Percentiles rank a stretch among this genome's conserved stretches.
phyloP scores from a whole-genome alignment of 352 stramenopile species.

The Globisporangium okanoganense region DNA sequence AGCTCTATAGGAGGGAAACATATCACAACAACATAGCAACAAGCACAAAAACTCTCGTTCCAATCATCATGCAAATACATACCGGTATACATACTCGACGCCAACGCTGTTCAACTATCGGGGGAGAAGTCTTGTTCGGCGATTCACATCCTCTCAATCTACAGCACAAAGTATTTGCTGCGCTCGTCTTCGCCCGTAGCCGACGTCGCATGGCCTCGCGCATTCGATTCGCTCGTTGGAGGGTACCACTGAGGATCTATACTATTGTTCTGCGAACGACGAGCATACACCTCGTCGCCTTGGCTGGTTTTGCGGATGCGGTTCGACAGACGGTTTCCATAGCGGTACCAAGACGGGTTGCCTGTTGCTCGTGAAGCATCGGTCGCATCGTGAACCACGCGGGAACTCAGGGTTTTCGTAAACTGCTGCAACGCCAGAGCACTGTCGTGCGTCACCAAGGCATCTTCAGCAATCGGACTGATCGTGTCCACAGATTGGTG shows the following conservation, averaged over 20 bases:
- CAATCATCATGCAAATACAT: not conserved
- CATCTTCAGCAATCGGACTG: slow-evolving; percentile 33
- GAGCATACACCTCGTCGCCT: slow-evolving; percentile 40
- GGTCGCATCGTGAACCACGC: slow-evolving; percentile 54
- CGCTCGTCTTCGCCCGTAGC: slow-evolving; percentile 62
- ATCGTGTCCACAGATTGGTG: slow-evolving; percentile 38
- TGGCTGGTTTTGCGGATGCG: slow-evolving; percentile 59
- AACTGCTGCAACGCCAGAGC: slow-evolving; percentile 78
- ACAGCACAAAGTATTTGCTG: slow-evolving; percentile 85
- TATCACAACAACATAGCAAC: not conserved
- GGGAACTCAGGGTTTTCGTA: slow-evolving; percentile 74
- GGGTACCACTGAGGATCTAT: slow-evolving; percentile 42
- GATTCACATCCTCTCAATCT: slow-evolving; percentile 19
- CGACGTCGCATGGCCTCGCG: slow-evolving; percentile 33
- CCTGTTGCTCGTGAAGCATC: slow-evolving; percentile 35
- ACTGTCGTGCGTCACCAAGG: slow-evolving; percentile 47
- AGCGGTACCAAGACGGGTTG: slow-evolving; percentile 71
- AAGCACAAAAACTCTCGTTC: not conserved
- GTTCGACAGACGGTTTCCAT: slow-evolving; percentile 65
- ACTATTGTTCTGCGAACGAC: slow-evolving; percentile 69
- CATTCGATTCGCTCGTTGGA: slow-evolving; percentile 20
- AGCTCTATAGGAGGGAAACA: not conserved
- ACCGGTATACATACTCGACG: slow-evolving; percentile 1
- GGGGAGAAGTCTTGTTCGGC: not conserved
- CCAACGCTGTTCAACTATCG: slow-evolving; percentile 4